Percentiles rank a stretch among this genome's conserved stretches.
These are phyloP conservation scores for Panicum hallii DNA, from an alignment of 202 grass and related monocot species.

Conservation along the genomic window DNA sequence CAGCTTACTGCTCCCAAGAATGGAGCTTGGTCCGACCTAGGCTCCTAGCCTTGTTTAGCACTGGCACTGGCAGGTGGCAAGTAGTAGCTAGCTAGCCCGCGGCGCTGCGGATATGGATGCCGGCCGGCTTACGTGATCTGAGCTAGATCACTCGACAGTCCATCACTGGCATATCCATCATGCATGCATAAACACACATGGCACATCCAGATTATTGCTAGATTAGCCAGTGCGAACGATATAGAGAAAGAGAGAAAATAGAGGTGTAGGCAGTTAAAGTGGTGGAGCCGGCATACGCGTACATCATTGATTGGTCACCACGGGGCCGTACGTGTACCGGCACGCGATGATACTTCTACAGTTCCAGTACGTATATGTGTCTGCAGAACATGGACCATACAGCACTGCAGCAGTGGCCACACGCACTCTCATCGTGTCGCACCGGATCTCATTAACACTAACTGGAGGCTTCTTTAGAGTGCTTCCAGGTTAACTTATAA, in stretches of 20 bases:
- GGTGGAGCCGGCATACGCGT: too few species aligned
- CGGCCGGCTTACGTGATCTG: slow-evolving; percentile 23
- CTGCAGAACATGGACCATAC: background rate
- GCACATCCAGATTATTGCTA: too few species aligned
- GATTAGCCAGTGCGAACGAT: background rate
- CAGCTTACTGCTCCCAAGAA: slow-evolving; percentile 35
- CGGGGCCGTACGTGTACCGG: background rate
- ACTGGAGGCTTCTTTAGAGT: too few species aligned
- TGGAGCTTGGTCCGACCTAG: slow-evolving; percentile 34
- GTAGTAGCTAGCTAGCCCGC: background rate
- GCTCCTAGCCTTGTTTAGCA: background rate
- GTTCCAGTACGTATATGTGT: background rate
- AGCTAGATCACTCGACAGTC: background rate
- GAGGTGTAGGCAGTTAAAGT: too few species aligned
- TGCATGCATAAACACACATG: background rate
- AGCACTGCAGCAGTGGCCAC: too few species aligned
- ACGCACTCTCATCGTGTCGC: too few species aligned
- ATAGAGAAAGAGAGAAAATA: too few species aligned
- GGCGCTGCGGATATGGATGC: background rate
- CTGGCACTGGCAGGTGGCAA: background rate
- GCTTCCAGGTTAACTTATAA: too few species aligned
- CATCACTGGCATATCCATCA: background rate
- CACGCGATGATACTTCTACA: background rate
- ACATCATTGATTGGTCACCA: background rate
- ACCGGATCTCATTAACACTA: too few species aligned